A percentile compares a stretch with the other conserved stretches of the same genome.
phyloP scores from a whole-genome alignment of 2,329 filamentous ascomycete genomes.

The Aspergillus melleus region DNA sequence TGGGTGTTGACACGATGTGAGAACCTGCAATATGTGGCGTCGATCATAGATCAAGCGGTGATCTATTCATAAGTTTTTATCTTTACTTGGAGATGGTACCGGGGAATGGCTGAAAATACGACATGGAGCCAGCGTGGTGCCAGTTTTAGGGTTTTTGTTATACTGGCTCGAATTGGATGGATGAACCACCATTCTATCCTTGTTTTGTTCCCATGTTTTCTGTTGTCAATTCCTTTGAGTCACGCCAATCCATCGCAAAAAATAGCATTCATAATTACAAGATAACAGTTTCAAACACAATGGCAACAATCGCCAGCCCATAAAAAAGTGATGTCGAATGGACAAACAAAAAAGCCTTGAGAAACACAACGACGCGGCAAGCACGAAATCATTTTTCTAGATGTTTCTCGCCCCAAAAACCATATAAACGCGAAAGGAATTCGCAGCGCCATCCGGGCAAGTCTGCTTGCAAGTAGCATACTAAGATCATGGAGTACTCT shows the following conservation, averaged over 20 bases:
- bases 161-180: not conserved
- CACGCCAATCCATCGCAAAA: not conserved
- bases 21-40: not conserved
- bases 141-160: not conserved
- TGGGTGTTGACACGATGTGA: conserved; percentile 1
- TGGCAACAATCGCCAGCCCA: not conserved
- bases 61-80: conserved; percentile 14
- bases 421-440: not conserved
- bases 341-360: too few relatives aligned
- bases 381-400: not conserved
- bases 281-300: not conserved
- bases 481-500: not conserved
- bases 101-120: not conserved
- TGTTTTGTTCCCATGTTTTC: not conserved
- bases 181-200: not conserved
- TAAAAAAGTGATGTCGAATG: too few relatives aligned
- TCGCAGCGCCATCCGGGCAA: not conserved
- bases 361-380: too few relatives aligned
- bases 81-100: not conserved
- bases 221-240: not conserved
- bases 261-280: not conserved
- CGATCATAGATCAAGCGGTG: not conserved
- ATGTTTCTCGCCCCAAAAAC: not conserved
- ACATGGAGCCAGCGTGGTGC: too few relatives aligned
- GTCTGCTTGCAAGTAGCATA: not conserved